phyloP scores from a whole-genome alignment of 371 early-diverging fungal species.

The Mucor sp. region DNA sequence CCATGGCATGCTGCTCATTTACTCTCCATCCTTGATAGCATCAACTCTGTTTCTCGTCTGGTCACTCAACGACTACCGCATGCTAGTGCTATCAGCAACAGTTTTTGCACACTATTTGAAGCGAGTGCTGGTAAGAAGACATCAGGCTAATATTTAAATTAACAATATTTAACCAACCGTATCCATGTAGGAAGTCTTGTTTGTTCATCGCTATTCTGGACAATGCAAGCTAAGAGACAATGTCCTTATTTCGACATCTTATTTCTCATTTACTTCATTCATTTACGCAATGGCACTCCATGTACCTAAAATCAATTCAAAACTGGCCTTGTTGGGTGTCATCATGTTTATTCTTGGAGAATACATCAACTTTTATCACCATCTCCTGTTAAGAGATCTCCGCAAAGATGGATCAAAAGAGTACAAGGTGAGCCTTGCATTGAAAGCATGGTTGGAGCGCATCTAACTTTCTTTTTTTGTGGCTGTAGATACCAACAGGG shows the following conservation, averaged over 20 bases:
- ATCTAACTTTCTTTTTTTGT: no score
- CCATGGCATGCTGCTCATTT: constrained; percentile 42
- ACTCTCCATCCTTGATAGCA: constrained; percentile 22
- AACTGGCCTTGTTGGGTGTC: constrained; percentile 6
- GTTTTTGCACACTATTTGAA: constrained; percentile 32
- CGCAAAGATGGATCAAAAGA: constrained; percentile 22
- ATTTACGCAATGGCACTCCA: constrained; percentile 10
- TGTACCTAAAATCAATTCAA: neutral
- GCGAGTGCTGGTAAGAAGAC: constrained; percentile 30
- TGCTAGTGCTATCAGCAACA: constrained; percentile 8
- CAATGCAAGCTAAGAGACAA: constrained; percentile 15
- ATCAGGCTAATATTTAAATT: neutral
- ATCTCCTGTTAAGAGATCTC: constrained; percentile 29
- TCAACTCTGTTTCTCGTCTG: neutral
- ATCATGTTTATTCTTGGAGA: constrained; percentile 33
- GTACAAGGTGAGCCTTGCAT: constrained; percentile 28
- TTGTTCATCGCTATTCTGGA: constrained; percentile 43
- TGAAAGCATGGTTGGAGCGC: neutral
- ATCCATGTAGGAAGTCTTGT: constrained; percentile 33
- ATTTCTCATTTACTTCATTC: constrained; percentile 15
- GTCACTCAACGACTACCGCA: neutral
- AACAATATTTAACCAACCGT: neutral
- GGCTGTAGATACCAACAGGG: constrained; percentile 27
- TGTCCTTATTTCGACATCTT: constrained; percentile 23
- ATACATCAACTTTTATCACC: constrained; percentile 35